Evolutionary conservation across 371 early-diverging fungal species (phyloP).

Genomic region (Rhizopus arrhizus): DNA sequence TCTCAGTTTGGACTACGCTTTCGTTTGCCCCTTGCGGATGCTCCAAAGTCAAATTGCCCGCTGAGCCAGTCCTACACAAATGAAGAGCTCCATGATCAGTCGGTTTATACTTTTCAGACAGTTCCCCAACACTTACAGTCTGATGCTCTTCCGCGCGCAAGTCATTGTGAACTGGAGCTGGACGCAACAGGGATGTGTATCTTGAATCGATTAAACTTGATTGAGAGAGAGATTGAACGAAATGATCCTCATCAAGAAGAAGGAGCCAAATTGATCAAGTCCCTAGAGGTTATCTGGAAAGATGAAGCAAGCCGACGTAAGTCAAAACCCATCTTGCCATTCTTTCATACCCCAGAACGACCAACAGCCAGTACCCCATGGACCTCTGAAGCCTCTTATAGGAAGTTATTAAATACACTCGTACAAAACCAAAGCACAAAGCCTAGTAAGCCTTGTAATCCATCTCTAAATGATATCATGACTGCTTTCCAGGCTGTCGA

Average conservation of each 20-base stretch:
- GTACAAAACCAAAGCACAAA: too few relatives aligned
- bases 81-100: neutral
- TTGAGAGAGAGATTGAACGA: conserved; percentile 53
- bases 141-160: conserved; percentile 37
- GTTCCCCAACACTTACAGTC: conserved; percentile 32
- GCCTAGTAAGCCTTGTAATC: neutral
- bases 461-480: conserved; percentile 20
- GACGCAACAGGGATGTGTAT: conserved; percentile 69
- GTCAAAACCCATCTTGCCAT: conserved; percentile 21
- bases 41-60: conserved; percentile 20
- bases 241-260: neutral
- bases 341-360: conserved; percentile 16
- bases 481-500: conserved; percentile 55
- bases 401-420: conserved; percentile 16
- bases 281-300: conserved; percentile 61
- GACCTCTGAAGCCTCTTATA: conserved; percentile 22
- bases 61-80: conserved; percentile 13
- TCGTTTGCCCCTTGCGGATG: conserved; percentile 43
- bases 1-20: conserved; percentile 28
- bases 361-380: conserved; percentile 15
- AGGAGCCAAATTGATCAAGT: conserved; percentile 41
- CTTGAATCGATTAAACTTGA: conserved; percentile 62
- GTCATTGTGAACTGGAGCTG: conserved; percentile 78
- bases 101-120: conserved; percentile 30
- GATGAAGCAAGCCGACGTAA: conserved; percentile 41